These are phyloP conservation scores for Aureobasidium namibiae DNA, from an alignment of 2,329 filamentous ascomycete genomes.

Conservation along the genomic window DNA sequence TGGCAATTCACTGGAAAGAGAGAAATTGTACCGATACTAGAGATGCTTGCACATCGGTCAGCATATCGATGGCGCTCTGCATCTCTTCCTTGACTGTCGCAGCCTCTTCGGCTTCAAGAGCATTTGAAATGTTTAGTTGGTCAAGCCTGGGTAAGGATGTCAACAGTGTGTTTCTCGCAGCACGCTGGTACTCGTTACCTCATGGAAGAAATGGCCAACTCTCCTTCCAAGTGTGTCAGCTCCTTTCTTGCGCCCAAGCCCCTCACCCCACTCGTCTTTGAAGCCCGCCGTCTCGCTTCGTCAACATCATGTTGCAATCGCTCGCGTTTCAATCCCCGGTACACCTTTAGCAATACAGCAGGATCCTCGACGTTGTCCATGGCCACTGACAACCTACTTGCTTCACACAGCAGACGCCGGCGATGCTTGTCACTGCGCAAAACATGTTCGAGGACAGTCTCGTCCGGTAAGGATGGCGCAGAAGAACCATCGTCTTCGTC, in stretches of 20 bases:
- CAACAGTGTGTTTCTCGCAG: background rate
- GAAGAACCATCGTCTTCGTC: background rate
- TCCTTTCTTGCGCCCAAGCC: conserved; percentile 70
- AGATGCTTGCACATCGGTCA: conserved; percentile 59
- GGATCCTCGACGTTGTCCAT: conserved; percentile 9
- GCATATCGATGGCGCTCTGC: conserved; percentile 59
- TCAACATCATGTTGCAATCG: conserved; percentile 16
- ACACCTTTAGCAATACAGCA: conserved; percentile 14
- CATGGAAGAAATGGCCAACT: conserved; percentile 38
- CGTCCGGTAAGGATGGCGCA: background rate
- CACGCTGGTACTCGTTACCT: background rate
- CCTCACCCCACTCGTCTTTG: conserved; percentile 63
- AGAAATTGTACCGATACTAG: conserved; percentile 47
- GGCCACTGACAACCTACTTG: background rate
- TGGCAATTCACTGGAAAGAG: too few relatives aligned
- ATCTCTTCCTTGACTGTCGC: conserved; percentile 56
- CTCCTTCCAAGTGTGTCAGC: conserved; percentile 59
- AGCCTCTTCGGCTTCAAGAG: conserved; percentile 34
- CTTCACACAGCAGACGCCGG: conserved; percentile 17
- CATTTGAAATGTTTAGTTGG: background rate
- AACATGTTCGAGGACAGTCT: conserved; percentile 21
- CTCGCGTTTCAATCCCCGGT: conserved; percentile 16
- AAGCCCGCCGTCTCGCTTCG: conserved; percentile 49
- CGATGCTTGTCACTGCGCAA: conserved; percentile 18
- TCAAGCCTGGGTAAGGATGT: background rate